A percentile compares a stretch with the other conserved stretches of the same genome.
phyloP scores from a whole-genome alignment of 495 filamentous ascomycete species.

The Durotheca rogersii region DNA sequence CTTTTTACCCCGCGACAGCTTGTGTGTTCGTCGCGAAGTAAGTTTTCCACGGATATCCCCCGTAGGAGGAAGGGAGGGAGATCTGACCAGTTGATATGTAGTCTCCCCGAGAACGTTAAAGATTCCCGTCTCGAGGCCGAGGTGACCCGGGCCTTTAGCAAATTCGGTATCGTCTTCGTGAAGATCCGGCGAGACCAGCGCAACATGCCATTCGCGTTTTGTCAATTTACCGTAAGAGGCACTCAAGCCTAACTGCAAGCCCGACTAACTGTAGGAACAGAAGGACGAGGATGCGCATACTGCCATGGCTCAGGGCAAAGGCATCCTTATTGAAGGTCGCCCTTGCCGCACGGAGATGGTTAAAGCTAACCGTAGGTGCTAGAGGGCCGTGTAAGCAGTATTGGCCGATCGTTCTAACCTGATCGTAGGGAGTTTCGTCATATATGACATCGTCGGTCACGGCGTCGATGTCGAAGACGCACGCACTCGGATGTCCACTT shows the following conservation, averaged over 20 bases:
- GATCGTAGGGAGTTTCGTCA: constrained; percentile 49
- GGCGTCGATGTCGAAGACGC: constrained; percentile 47
- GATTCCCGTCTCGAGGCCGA: constrained; percentile 55
- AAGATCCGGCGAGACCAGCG: constrained; percentile 60
- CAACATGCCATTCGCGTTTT: constrained; percentile 65
- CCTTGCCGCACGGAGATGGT: constrained; percentile 58
- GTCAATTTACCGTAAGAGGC: constrained; percentile 58
- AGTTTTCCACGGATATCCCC: constrained; percentile 31
- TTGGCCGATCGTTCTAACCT: constrained; percentile 15
- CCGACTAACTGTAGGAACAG: constrained; percentile 26
- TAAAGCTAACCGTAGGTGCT: constrained; percentile 56
- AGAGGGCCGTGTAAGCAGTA: background rate
- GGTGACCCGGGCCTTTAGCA: constrained; percentile 52
- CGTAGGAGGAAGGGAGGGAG: background rate
- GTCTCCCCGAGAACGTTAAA: constrained; percentile 43
- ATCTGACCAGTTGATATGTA: constrained; percentile 22
- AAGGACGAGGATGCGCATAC: constrained; percentile 47
- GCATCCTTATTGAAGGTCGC: constrained; percentile 54
- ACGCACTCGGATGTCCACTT: constrained; percentile 39
- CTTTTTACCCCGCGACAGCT: constrained; percentile 52
- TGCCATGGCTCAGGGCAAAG: constrained; percentile 50
- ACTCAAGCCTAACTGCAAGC: background rate
- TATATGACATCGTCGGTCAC: constrained; percentile 46
- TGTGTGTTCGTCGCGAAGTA: constrained; percentile 70
- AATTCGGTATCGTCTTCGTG: constrained; percentile 58